Base-by-base conservation (phyloP, 768 basidiomycete genomes). In the Calocera viscosa region DNA sequence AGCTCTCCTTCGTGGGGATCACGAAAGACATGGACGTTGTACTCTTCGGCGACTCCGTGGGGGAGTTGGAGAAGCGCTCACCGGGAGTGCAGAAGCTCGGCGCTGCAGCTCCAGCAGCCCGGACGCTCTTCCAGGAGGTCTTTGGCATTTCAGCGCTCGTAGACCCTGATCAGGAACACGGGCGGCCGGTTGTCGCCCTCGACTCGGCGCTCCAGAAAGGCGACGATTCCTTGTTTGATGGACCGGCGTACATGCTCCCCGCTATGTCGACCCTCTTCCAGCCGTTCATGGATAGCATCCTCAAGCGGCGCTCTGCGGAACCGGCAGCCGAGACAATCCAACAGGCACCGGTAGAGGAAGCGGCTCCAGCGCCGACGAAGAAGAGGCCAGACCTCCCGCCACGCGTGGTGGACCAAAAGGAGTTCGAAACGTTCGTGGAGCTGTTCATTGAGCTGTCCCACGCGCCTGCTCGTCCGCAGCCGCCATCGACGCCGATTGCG, bases 71-170 rank as follows among this genome's bases (percentile, higher is more conserved):
- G 26, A 72, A 76, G 24, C 73, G 76, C 0, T 76, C 71, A 77
- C 2, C 75, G 76, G 16, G 77, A 81, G 22, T 78, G 74, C 38
- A 79, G 75, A 41, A 76, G 81, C 67, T 73, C 67, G 72, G 72
- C 24, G 68, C 72, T 11, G 40, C 67, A 39, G 73, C 30, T 72
- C 70, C 79, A 70, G 73, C 75, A 26, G 79, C 72, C 69, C 78
- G 80, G 67, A 88, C 90, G 8, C 78, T 96, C 7, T 91, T 94
- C 77, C 88, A 91, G 74, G 92, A 94, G 72, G 90, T 94, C 72
- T 96, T 95, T 73, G 94, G 94, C 40, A 79, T 83, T 67, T 84
- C 90, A 49, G 88, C 88, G 1, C 85, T 93, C 70, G 71, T 72
- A 5, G 73, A 77, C 34, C 68, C 73, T 35, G 69, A 74, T 19